Evolutionary conservation across 306 rosid species (phyloP).

Genomic region (Comarum palustre): DNA sequence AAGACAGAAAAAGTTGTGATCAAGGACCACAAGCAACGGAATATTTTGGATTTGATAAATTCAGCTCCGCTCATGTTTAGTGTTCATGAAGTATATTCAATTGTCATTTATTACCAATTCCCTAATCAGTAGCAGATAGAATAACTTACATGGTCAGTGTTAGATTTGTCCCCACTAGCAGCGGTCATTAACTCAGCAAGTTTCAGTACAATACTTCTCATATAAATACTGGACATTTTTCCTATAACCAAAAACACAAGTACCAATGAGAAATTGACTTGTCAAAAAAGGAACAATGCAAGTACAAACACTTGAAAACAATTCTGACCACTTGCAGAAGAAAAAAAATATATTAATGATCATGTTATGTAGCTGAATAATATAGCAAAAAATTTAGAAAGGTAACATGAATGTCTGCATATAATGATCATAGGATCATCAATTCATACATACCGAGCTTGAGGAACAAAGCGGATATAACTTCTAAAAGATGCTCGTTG

Average conservation of each 20-base stretch:
- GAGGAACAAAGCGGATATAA: constrained; percentile 66
- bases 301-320: not conserved
- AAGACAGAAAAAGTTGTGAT: not conserved
- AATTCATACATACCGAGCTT: constrained; percentile 56
- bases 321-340: not conserved
- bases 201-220: constrained; percentile 66
- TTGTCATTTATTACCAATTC: constrained; percentile 5
- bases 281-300: not conserved
- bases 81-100: not conserved
- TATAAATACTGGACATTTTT: constrained; percentile 45
- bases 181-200: constrained; percentile 64
- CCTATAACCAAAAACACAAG: constrained; percentile 49
- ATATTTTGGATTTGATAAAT: not conserved
- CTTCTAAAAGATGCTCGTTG: constrained; percentile 59
- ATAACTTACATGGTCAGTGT: constrained; percentile 56
- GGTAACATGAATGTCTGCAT: not conserved
- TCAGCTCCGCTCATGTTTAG: not conserved
- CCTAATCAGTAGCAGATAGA: constrained; percentile 13
- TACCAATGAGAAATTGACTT: constrained; percentile 19
- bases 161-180: constrained; percentile 31
- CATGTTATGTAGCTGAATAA: not conserved
- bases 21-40: not conserved
- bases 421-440: not conserved
- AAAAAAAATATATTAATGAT: not conserved
- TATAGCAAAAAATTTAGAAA: not conserved